phyloP scores from a whole-genome alignment of 1,139 yeast genomes.

The Tardiomyces digboiensis region DNA sequence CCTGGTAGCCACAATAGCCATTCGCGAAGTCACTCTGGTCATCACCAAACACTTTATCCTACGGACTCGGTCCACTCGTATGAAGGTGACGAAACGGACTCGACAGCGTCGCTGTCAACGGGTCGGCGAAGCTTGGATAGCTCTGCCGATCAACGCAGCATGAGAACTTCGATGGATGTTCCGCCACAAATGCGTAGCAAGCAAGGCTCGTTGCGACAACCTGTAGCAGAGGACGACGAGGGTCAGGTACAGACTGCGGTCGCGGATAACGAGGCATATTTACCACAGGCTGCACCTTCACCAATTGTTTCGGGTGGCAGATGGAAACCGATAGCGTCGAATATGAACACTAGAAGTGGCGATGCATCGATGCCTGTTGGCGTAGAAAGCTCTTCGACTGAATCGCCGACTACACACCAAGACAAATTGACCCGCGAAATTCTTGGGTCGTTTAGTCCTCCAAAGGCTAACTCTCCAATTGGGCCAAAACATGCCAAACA shows the following conservation, averaged over 20 bases:
- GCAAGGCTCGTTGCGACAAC: neutral
- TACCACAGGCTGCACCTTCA: slow-evolving; percentile 11
- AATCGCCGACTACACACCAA: slow-evolving; percentile 6
- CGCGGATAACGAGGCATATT: neutral
- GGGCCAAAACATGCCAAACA: neutral
- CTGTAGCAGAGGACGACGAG: neutral
- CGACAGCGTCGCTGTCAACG: slow-evolving; percentile 21
- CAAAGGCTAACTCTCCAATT: slow-evolving; percentile 11
- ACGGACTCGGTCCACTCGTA: neutral
- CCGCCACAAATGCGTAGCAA: neutral
- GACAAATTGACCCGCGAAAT: slow-evolving; percentile 18
- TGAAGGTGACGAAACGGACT: slow-evolving; percentile 10
- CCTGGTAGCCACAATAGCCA: neutral
- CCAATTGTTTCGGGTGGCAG: slow-evolving; percentile 4
- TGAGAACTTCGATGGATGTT: neutral
- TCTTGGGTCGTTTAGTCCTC: slow-evolving; percentile 12
- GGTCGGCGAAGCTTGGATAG: slow-evolving; percentile 17
- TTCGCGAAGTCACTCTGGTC: neutral
- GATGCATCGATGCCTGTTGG: neutral
- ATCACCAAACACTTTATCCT: neutral
- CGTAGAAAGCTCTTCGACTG: neutral
- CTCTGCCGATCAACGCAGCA: slow-evolving; percentile 1
- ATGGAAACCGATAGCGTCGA: neutral
- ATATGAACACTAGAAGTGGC: neutral
- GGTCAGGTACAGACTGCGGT: neutral